Conservation (phyloP, 768 basidiomycete genomes). For the Naganishia onofrii region DNA sequence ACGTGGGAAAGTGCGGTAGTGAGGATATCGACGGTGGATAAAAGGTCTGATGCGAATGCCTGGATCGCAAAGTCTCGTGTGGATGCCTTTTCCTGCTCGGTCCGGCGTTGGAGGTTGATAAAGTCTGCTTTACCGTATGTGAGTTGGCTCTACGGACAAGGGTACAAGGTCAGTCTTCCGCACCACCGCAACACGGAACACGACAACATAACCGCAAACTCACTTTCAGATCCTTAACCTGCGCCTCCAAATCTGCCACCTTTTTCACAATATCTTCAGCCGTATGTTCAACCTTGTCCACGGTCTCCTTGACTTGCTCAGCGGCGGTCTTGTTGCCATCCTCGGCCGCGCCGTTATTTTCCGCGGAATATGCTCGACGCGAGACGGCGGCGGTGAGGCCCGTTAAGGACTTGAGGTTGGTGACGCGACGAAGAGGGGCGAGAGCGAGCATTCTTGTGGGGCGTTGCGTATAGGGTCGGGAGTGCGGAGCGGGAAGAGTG, state of each 20-base stretch:
- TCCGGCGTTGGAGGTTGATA: slow-evolving; percentile 87
- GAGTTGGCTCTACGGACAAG: slow-evolving; percentile 66
- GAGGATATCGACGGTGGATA: slow-evolving; percentile 65
- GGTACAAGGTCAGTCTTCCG: background rate
- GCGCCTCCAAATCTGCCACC: slow-evolving; percentile 40
- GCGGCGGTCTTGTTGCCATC: background rate
- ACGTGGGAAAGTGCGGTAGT: slow-evolving; percentile 50
- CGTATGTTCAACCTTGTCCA: slow-evolving; percentile 32
- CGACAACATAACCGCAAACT: slow-evolving; percentile 52
- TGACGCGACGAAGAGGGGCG: background rate
- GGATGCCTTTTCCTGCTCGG: slow-evolving; percentile 85
- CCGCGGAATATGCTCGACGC: background rate
- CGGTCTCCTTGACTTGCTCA: slow-evolving; percentile 26
- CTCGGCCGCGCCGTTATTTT: background rate
- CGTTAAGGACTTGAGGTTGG: background rate
- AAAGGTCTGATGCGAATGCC: slow-evolving; percentile 66
- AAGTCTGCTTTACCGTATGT: slow-evolving; percentile 93
- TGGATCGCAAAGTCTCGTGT: slow-evolving; percentile 90
- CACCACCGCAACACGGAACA: too few relatives aligned
- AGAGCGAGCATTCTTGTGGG: slow-evolving; percentile 3
- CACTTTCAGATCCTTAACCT: slow-evolving; percentile 65
- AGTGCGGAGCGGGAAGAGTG: background rate
- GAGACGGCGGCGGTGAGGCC: background rate
- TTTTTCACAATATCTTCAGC: slow-evolving; percentile 42
- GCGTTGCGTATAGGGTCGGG: too few relatives aligned